Evolutionary conservation across 2,329 filamentous ascomycete species (phyloP).

Genomic region (Hypoxylon sp.): DNA sequence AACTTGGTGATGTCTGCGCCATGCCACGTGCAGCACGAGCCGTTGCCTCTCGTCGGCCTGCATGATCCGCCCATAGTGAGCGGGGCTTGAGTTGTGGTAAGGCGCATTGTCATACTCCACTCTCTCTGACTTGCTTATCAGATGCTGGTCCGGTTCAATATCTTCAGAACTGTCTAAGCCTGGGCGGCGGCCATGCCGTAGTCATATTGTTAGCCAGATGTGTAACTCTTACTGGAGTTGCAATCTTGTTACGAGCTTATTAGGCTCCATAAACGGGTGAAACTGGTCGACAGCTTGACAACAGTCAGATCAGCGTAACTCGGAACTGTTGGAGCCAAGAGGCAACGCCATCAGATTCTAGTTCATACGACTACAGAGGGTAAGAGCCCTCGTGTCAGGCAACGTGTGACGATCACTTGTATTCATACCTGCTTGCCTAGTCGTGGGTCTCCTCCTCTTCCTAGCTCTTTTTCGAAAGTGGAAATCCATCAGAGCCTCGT

Average conservation of each 20-base stretch:
- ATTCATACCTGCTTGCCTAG: slow-evolving; percentile 23
- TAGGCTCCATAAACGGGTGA: slow-evolving; percentile 20
- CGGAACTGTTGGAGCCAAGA: slow-evolving; percentile 24
- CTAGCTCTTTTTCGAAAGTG: slow-evolving; percentile 37
- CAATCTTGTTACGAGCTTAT: slow-evolving; percentile 30
- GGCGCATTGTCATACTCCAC: slow-evolving; percentile 38
- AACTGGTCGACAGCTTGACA: slow-evolving; percentile 21
- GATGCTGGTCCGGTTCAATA: slow-evolving; percentile 31
- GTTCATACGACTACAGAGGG: slow-evolving; percentile 17
- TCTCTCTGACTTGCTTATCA: slow-evolving; percentile 34
- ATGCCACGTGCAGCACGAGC: slow-evolving; percentile 43
- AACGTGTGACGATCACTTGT: slow-evolving; percentile 26
- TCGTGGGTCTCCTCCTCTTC: slow-evolving; percentile 21
- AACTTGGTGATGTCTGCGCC: slow-evolving; percentile 36
- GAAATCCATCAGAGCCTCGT: slow-evolving; percentile 41
- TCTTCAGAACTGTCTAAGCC: slow-evolving; percentile 17
- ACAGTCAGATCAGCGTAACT: slow-evolving; percentile 26
- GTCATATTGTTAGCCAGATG: slow-evolving; percentile 21
- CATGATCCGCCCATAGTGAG: slow-evolving; percentile 31
- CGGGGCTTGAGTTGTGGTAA: slow-evolving; percentile 42
- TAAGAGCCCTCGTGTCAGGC: slow-evolving; percentile 37
- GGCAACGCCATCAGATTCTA: slow-evolving; percentile 28
- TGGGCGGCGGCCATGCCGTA: slow-evolving; percentile 26
- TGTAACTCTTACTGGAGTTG: slow-evolving; percentile 21
- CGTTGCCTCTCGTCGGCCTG: slow-evolving; percentile 34